phyloP scores from a whole-genome alignment of 305 asterid genomes.

The Fraxinus paxiana region DNA sequence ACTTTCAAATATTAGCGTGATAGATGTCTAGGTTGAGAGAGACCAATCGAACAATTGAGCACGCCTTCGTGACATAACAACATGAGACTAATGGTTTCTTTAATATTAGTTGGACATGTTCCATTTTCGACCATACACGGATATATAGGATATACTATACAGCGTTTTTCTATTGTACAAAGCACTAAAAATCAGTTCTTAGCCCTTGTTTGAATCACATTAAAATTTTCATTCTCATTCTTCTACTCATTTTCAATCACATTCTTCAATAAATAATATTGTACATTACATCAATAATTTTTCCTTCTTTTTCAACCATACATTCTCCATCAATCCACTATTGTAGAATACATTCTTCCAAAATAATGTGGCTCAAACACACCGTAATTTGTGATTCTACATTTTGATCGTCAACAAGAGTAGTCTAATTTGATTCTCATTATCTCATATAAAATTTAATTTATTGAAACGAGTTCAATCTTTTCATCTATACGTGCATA shows the following conservation, averaged over 20 bases:
- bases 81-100: not conserved
- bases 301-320: too few relatives aligned
- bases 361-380: too few relatives aligned
- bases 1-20: not conserved
- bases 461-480: not conserved
- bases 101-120: not conserved
- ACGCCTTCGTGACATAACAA: not conserved
- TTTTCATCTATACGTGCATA: not conserved
- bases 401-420: not conserved
- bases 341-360: too few relatives aligned
- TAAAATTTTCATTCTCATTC: too few relatives aligned
- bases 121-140: not conserved
- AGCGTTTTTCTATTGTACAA: not conserved
- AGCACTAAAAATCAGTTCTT: not conserved
- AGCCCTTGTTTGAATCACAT: not conserved
- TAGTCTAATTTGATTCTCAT: not conserved
- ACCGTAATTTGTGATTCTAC: not conserved
- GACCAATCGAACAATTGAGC: not conserved
- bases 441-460: not conserved
- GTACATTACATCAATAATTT: too few relatives aligned
- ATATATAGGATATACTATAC: too few relatives aligned
- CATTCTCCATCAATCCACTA: too few relatives aligned
- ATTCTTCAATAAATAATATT: too few relatives aligned
- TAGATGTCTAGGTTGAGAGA: not conserved
- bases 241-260: too few relatives aligned